Evolutionary conservation across 192 early-diverging fungal genomes (phyloP), one percentile per base, ranked within the genome.

Genomic region (Polychytrium aggregatum): DNA sequence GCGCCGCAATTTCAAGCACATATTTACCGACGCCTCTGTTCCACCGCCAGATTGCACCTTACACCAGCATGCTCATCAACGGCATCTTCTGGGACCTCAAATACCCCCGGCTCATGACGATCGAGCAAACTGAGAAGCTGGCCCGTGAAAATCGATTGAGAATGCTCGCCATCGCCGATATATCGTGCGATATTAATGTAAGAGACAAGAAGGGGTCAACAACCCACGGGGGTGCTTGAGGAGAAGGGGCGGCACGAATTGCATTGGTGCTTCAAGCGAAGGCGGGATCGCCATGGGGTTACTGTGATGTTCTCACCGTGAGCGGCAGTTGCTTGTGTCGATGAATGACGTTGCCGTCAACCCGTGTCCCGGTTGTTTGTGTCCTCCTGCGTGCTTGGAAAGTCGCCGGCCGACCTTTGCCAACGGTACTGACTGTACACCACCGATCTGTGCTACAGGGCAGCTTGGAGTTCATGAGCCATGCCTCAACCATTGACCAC

Each of bases 81-180:
- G 95, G 92, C 26, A 87, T 90, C 29, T 98, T 90, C 68, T 98
- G 95, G 95, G 83, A 89, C 56, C 46, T 63, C 14, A 65, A 74
- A 41, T 93, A 72, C 60, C 95, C 95, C 27, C 83, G 91, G 10
- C 62, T 98, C 39, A 57, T 98, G 54, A 91, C 88, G n/a, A 87
- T 72, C 16, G 70, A 76, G 39, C 90, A 98, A 45, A 65, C 88
- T n/a, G 64, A 61, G 18, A 46, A 73, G 14, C 71, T 96, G 34
- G 86, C 90, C 47, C 47, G 51, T 37, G 63, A 80, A 33, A 72
- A 82, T 29, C 74, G 71, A 37, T 63, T 82, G 33, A 64, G 86
- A 44, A 73, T 98, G 76, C 68, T 94, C 42, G 70, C 80, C 27
- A 60, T 98, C 36, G 86, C 91, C 11, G 95, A 98, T 51, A 87